phyloP scores from a whole-genome alignment of 805 yeast genomes.

The Saturnispora sekii region DNA sequence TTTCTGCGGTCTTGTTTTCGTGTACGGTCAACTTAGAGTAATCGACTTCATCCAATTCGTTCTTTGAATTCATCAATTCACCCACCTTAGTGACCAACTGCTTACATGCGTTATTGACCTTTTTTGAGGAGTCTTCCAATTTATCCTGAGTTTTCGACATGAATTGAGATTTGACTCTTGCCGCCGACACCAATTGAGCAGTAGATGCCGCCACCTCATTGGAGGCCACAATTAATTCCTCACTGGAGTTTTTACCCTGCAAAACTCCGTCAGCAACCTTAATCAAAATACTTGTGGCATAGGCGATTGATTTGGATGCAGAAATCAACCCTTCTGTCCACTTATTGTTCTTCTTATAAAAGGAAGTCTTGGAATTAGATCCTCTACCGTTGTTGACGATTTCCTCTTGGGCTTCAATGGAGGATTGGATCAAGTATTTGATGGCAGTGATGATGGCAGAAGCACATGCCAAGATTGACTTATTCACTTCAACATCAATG shows the following conservation, averaged over 20 bases:
- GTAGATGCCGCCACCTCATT: constrained; percentile 90
- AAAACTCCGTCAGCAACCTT: constrained; percentile 82
- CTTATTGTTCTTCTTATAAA: constrained; percentile 76
- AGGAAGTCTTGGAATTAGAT: constrained; percentile 54
- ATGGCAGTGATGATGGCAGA: constrained; percentile 74
- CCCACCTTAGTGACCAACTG: constrained; percentile 55
- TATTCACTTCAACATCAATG: constrained; percentile 59
- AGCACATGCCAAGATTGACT: constrained; percentile 69
- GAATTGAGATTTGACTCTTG: constrained; percentile 73
- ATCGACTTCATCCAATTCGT: constrained; percentile 39
- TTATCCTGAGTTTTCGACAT: constrained; percentile 68
- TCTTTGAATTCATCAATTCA: constrained; percentile 19
- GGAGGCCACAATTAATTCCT: constrained; percentile 80
- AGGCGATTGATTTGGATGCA: constrained; percentile 81
- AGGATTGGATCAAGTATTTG: constrained; percentile 58
- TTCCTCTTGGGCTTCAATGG: constrained; percentile 74
- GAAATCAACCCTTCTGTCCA: constrained; percentile 93
- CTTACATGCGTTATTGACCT: constrained; percentile 70
- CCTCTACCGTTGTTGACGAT: constrained; percentile 60
- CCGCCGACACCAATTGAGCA: constrained; percentile 85
- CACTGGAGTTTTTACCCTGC: constrained; percentile 50
- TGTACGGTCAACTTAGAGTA: constrained; percentile 60
- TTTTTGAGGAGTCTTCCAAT: constrained; percentile 58
- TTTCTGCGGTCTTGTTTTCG: constrained; percentile 76
- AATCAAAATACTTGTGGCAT: constrained; percentile 71